Conservation (phyloP, 495 filamentous ascomycete species). For the Cudoniella acicularis region DNA sequence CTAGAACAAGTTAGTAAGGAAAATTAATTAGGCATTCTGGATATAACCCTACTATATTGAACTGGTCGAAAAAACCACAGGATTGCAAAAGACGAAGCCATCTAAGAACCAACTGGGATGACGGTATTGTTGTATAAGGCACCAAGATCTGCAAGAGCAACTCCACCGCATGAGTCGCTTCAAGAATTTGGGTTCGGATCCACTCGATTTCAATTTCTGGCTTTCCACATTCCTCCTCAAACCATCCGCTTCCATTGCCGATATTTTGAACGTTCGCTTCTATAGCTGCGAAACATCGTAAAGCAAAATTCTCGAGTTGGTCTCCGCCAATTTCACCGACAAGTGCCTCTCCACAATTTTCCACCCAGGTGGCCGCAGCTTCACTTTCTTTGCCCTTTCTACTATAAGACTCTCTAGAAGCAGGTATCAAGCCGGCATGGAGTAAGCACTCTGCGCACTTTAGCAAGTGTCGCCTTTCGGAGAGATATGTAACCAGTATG, state of each 20-base stretch:
- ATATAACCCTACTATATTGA: constrained; percentile 54
- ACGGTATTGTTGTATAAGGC: constrained; percentile 47
- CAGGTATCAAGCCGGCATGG: background rate
- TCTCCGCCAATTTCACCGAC: background rate
- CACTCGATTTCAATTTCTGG: constrained; percentile 59
- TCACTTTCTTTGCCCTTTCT: constrained; percentile 5
- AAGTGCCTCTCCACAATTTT: background rate
- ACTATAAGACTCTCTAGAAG: background rate
- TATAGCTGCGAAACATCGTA: constrained; percentile 43
- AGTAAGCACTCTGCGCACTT: constrained; percentile 18
- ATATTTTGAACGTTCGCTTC: constrained; percentile 42
- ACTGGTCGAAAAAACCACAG: constrained; percentile 58
- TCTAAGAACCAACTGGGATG: constrained; percentile 52
- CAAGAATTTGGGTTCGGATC: constrained; percentile 58
- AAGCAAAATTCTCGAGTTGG: background rate
- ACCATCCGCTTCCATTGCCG: constrained; percentile 49
- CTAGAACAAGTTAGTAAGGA: constrained; percentile 17
- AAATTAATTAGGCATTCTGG: constrained; percentile 32
- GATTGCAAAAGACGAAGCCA: constrained; percentile 73
- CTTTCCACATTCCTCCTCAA: constrained; percentile 33
- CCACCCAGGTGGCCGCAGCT: background rate
- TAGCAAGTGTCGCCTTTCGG: constrained; percentile 60
- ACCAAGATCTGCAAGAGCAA: constrained; percentile 69
- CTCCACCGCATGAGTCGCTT: constrained; percentile 69
- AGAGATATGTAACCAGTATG: constrained; percentile 63